A percentile compares a stretch with the other conserved stretches of the same genome.
These are phyloP conservation scores for Babjeviella inositovora DNA, from an alignment of 805 yeast genomes.

Conservation along the genomic window DNA sequence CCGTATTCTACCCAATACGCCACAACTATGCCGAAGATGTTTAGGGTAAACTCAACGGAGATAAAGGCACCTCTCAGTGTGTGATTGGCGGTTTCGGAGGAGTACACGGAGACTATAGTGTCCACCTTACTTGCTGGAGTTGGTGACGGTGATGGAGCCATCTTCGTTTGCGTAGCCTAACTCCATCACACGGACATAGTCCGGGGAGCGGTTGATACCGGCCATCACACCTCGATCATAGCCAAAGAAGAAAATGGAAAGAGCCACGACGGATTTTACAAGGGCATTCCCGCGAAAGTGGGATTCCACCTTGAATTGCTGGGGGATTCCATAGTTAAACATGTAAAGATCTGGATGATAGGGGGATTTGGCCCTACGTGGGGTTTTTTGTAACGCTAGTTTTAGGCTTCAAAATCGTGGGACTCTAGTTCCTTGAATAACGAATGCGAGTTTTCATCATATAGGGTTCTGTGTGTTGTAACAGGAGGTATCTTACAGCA, in stretches of 20 bases:
- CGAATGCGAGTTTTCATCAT: no score
- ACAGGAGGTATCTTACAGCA: no score
- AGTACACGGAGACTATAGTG: slow-evolving; percentile 18
- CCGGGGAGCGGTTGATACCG: slow-evolving; percentile 13
- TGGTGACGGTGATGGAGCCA: slow-evolving; percentile 6
- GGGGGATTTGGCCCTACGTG: no score
- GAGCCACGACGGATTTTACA: no score
- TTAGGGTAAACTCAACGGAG: slow-evolving; percentile 13
- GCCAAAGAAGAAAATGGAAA: slow-evolving; percentile 19
- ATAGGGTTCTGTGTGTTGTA: no score
- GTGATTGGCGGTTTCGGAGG: slow-evolving; percentile 17
- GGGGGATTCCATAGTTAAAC: no score
- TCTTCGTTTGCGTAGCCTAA: slow-evolving; percentile 6
- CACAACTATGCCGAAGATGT: slow-evolving; percentile 11
- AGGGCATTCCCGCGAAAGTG: no score
- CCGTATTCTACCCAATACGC: slow-evolving; percentile 19
- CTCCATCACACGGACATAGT: slow-evolving; percentile 8
- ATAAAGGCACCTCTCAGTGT: slow-evolving; percentile 12
- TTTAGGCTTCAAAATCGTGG: no score
- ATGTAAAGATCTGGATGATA: no score
- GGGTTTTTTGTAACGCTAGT: no score
- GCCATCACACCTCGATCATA: slow-evolving; percentile 27
- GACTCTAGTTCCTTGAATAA: no score
- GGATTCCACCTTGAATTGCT: no score
- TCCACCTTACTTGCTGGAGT: slow-evolving; percentile 12